phyloP scores from a whole-genome alignment of 176 grass and related monocot genomes.

The Saccharum officinarum region DNA sequence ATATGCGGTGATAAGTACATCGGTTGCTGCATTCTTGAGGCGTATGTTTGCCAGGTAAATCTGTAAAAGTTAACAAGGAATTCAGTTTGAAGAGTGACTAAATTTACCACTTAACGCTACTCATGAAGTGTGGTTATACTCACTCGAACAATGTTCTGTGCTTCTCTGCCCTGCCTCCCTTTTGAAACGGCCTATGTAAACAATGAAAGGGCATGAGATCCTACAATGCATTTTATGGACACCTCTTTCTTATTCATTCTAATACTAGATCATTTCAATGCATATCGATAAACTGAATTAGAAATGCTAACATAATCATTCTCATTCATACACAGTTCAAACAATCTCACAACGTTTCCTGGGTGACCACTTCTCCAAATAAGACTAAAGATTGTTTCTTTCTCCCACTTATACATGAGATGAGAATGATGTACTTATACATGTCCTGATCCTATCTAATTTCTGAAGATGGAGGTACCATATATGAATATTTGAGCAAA shows the following conservation, averaged over 20 bases:
- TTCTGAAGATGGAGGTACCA: background rate
- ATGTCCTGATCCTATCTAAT: background rate
- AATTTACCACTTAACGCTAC: slow-evolving; percentile 10
- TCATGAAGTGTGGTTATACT: slow-evolving; percentile 32
- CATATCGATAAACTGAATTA: background rate
- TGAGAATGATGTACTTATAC: background rate
- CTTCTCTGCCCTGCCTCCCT: slow-evolving; percentile 83
- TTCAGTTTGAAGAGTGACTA: slow-evolving; percentile 22
- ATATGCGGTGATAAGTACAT: slow-evolving; percentile 75
- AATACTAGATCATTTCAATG: background rate
- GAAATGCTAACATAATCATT: background rate
- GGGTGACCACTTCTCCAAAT: background rate
- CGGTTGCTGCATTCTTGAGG: slow-evolving; percentile 73
- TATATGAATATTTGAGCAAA: background rate
- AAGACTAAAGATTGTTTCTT: background rate
- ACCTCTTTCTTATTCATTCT: background rate
- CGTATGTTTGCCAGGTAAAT: slow-evolving; percentile 90
- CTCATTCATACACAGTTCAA: background rate
- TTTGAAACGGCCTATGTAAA: slow-evolving; percentile 74
- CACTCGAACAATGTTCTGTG: slow-evolving; percentile 76
- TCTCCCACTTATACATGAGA: background rate
- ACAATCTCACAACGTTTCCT: background rate
- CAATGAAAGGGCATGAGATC: slow-evolving; percentile 11
- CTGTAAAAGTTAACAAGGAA: slow-evolving; percentile 45
- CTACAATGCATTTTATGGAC: background rate